Base-by-base conservation (phyloP, 192 early-diverging fungal species). In the Podila horticola region DNA sequence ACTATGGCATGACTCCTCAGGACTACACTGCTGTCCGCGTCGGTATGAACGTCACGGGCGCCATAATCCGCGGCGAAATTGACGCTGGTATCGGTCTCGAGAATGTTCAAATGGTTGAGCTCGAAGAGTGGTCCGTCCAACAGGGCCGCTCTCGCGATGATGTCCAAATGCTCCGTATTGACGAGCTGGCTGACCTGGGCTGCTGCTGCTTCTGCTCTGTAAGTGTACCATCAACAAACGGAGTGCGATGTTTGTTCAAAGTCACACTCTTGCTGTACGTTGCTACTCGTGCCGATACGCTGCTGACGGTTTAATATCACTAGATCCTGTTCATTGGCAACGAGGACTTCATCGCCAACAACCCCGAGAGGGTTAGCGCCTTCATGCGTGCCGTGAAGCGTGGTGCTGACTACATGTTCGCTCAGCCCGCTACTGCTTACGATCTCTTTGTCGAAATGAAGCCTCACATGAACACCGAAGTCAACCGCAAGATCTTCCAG, bases 81-180 rank as follows among this genome's bases (percentile, higher is more conserved):
- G 84, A 92, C 81, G 90, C 89, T 17, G 90, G 90, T 31, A 89
- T 92, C 48, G 90, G 90, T 10, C 75, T 91, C 20, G 90, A 91
- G 57, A 91, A 91, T 66, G 86, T 91, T 41, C 90, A 91, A 69
- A 85, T 86, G 81, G 90, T 90, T 29, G 86, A 87, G 41, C 62
- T 91, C 10, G 90, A 91, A 68, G 83, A 91, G 49, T 90, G 89
- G 88, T 87, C 84, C 31, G 85, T 82, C 22, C 57, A 77, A 24
- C 72, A 88, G 26, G 88, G 87, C n/a, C 72, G 83, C 7, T 49
- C 74, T 28, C 82, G 71, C 4, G 70, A 71, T 12, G 88, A 90
- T 61, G 89, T 91, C 36, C 79, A 82, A 22, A 91, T 91, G 90
- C 79, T 91, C 41, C 74, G 90, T 31, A 91, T 91, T 66, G 90